Conservation (phyloP, 371 early-diverging fungal species). For the Mortierella sp. region DNA sequence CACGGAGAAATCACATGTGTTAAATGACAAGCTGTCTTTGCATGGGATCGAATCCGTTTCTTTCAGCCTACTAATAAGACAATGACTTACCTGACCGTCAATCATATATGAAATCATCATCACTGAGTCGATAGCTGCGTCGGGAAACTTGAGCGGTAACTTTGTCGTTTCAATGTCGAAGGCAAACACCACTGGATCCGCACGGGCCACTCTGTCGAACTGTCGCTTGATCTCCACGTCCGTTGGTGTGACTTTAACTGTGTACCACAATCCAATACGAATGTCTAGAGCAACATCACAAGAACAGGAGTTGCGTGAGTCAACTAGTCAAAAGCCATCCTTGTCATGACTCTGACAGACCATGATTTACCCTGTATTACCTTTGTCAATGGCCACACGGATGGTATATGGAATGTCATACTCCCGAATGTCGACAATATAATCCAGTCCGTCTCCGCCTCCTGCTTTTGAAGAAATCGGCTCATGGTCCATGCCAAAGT, state of each 20-base stretch:
- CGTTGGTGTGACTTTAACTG: slow-evolving; percentile 71
- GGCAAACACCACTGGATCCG: slow-evolving; percentile 96
- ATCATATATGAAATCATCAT: slow-evolving; percentile 99
- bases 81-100: slow-evolving; percentile 84
- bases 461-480: slow-evolving; percentile 46
- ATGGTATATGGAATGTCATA: slow-evolving; percentile 95
- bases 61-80: not conserved
- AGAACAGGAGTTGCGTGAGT: not conserved
- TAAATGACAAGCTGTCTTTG: too few species aligned
- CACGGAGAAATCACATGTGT: not conserved
- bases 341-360: not conserved
- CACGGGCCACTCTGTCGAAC: slow-evolving; percentile 93
- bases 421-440: slow-evolving; percentile 92
- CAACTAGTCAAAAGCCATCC: too few species aligned
- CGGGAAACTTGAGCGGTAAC: slow-evolving; percentile 98
- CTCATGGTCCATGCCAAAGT: slow-evolving; percentile 39
- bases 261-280: slow-evolving; percentile 98
- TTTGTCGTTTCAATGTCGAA: slow-evolving; percentile 99
- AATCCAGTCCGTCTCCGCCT: slow-evolving; percentile 63
- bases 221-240: slow-evolving; percentile 75
- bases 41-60: too few species aligned
- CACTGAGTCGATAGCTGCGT: slow-evolving; percentile 91
- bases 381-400: slow-evolving; percentile 93
- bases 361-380: slow-evolving; percentile 52
- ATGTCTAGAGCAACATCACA: slow-evolving; percentile 69